Percentiles rank a stretch among this genome's conserved stretches.
These are phyloP conservation scores for Penicillium malachiteum DNA, from an alignment of 495 filamentous ascomycete genomes.

Conservation along the genomic window DNA sequence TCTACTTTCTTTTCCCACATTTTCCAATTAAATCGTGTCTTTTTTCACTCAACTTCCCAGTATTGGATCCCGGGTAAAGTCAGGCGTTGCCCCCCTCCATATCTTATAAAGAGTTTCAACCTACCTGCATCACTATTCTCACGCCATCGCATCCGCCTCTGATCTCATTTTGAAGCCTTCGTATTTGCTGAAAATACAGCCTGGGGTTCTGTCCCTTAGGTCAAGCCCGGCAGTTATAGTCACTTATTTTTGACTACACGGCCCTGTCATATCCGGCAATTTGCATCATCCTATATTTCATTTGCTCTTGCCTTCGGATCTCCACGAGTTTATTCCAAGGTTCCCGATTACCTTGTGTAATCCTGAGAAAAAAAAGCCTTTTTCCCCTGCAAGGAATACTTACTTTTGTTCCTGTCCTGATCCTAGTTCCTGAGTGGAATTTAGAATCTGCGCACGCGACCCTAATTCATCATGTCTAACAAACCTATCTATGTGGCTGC, in stretches of 20 bases:
- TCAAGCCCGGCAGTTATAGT: conserved; percentile 11
- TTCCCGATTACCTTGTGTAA: conserved; percentile 13
- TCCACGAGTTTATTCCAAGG: conserved; percentile 27
- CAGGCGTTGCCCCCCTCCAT: background rate
- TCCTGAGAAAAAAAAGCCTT: background rate
- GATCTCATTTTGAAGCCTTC: conserved; percentile 18
- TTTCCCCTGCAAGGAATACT: background rate
- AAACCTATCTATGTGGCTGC: conserved; percentile 91
- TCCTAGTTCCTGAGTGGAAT: background rate
- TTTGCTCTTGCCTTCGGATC: conserved; percentile 5
- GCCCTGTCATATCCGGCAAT: background rate
- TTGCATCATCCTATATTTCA: conserved; percentile 4
- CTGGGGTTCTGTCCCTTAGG: conserved; percentile 11
- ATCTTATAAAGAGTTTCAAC: conserved; percentile 14
- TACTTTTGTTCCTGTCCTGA: background rate
- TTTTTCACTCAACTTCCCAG: no score
- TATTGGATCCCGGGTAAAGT: background rate
- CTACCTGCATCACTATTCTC: conserved; percentile 15
- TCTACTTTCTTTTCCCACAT: background rate
- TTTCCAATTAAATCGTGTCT: no score
- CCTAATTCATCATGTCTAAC: conserved; percentile 55
- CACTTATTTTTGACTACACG: background rate
- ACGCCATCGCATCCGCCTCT: conserved; percentile 22
- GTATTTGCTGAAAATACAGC: conserved; percentile 17
- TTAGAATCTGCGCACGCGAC: background rate